Percentiles rank a stretch among this genome's conserved stretches.
Evolutionary conservation across 768 basidiomycete genomes (phyloP).

Genomic region (Panus rudis): DNA sequence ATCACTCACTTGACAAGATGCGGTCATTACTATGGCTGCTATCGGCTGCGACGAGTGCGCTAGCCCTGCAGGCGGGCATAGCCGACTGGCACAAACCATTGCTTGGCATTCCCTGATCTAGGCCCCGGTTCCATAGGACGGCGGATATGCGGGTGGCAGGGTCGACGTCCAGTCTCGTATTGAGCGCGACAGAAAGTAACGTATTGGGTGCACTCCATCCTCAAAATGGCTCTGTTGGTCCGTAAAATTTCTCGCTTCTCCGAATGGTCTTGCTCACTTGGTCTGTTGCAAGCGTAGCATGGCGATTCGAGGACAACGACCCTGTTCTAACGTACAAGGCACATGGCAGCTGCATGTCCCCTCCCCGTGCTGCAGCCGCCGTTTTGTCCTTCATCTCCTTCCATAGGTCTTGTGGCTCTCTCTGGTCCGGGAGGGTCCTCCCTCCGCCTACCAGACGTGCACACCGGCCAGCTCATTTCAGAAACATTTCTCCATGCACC

Average conservation of each 20-base stretch:
- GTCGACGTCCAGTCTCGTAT: slow-evolving; percentile 42
- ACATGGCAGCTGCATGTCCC: slow-evolving; percentile 46
- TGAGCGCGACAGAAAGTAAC: slow-evolving; percentile 66
- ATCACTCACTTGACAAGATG: too few species aligned
- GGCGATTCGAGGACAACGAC: slow-evolving; percentile 77
- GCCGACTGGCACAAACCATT: slow-evolving; percentile 85
- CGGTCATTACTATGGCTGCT: too few species aligned
- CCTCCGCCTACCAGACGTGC: slow-evolving; percentile 58
- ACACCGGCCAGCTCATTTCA: slow-evolving; percentile 55
- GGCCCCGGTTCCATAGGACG: slow-evolving; percentile 53
- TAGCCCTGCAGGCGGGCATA: slow-evolving; percentile 71
- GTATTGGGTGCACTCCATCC: slow-evolving; percentile 70
- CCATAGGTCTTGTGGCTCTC: slow-evolving; percentile 62
- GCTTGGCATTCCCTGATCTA: slow-evolving; percentile 69
- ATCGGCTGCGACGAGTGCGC: too few species aligned
- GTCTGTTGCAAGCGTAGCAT: slow-evolving; percentile 52
- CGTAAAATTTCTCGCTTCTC: slow-evolving; percentile 14
- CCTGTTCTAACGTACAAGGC: slow-evolving; percentile 58
- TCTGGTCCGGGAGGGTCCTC: slow-evolving; percentile 71
- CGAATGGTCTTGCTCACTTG: too few species aligned
- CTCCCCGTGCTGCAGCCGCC: slow-evolving; percentile 1
- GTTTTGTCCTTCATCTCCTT: too few species aligned
- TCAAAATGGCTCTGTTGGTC: slow-evolving; percentile 66
- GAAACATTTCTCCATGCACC: slow-evolving; percentile 57
- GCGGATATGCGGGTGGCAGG: too few species aligned